phyloP scores from a whole-genome alignment of 768 basidiomycete species.

The Strobilomyces confusus region DNA sequence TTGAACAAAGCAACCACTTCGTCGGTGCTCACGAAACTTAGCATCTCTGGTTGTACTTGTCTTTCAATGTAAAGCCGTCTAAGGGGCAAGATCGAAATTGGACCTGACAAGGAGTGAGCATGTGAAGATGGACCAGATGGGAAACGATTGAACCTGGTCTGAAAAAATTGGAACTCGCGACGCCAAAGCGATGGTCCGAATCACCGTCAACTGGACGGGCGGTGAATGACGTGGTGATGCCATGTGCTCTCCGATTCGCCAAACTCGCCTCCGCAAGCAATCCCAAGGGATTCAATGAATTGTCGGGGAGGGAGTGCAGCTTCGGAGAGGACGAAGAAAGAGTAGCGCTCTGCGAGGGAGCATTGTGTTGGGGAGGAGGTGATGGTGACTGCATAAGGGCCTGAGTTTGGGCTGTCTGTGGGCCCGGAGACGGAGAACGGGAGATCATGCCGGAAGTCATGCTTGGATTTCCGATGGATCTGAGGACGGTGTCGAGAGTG shows the following conservation, averaged over 20 bases:
- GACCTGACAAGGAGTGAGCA: slow-evolving; percentile 44
- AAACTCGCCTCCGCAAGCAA: slow-evolving; percentile 87
- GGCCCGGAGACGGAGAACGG: slow-evolving; percentile 68
- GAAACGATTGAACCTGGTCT: slow-evolving; percentile 63
- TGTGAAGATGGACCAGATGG: neutral
- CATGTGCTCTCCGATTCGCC: slow-evolving; percentile 64
- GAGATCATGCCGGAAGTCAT: slow-evolving; percentile 79
- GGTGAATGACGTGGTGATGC: slow-evolving; percentile 38
- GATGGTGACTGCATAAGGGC: slow-evolving; percentile 53
- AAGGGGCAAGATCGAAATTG: slow-evolving; percentile 84
- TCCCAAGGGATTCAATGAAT: slow-evolving; percentile 87
- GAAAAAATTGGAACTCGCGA: slow-evolving; percentile 87
- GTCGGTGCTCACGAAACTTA: slow-evolving; percentile 81
- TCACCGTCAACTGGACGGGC: slow-evolving; percentile 36
- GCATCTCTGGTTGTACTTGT: slow-evolving; percentile 90
- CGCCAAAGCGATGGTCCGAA: slow-evolving; percentile 57
- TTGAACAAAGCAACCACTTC: slow-evolving; percentile 90
- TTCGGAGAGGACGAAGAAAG: slow-evolving; percentile 63
- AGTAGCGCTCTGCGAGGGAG: slow-evolving; percentile 21
- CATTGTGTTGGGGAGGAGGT: slow-evolving; percentile 41
- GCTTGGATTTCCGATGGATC: slow-evolving; percentile 82
- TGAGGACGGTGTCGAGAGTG: slow-evolving; percentile 87
- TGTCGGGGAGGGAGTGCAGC: slow-evolving; percentile 88
- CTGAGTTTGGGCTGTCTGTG: slow-evolving; percentile 48
- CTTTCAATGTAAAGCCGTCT: slow-evolving; percentile 82